Conservation (phyloP, 2,329 filamentous ascomycete genomes). For the Penicillium freii region DNA sequence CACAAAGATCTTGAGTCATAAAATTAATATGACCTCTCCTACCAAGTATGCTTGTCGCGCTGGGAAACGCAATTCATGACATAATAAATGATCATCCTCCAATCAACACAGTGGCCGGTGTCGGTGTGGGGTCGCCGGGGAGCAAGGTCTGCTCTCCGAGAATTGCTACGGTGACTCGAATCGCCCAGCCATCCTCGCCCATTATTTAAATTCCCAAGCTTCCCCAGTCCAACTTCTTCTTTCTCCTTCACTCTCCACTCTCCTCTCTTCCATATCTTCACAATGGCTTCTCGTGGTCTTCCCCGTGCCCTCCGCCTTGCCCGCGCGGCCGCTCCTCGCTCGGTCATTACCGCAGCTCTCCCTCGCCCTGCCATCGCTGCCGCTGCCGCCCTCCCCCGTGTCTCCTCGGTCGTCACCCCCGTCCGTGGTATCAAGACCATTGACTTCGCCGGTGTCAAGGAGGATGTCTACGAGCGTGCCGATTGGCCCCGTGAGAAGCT, state of each 20-base stretch:
- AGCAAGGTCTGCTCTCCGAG: conserved; percentile 21
- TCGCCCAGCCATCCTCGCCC: conserved; percentile 9
- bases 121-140: conserved; percentile 21
- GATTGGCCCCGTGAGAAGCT: conserved; percentile 99
- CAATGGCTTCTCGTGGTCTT: conserved; percentile 50
- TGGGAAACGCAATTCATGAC: conserved; percentile 6
- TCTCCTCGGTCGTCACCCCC: conserved; percentile 44
- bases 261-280: conserved; percentile 23
- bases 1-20: too few relatives aligned
- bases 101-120: conserved; percentile 19
- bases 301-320: conserved; percentile 59
- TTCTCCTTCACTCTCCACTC: conserved; percentile 13
- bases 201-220: conserved; percentile 21
- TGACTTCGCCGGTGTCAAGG: conserved; percentile 94
- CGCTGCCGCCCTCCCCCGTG: conserved; percentile 41
- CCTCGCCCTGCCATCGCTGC: conserved; percentile 51
- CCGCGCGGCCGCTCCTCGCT: conserved; percentile 56
- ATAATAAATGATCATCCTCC: background rate
- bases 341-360: conserved; percentile 58
- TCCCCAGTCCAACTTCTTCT: conserved; percentile 17
- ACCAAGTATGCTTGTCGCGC: background rate
- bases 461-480: conserved; percentile 94
- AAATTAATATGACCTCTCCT: too few relatives aligned
- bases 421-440: conserved; percentile 92
- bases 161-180: conserved; percentile 20